Conservation (phyloP, 148 eudicot genomes). For the Silene uniflora region DNA sequence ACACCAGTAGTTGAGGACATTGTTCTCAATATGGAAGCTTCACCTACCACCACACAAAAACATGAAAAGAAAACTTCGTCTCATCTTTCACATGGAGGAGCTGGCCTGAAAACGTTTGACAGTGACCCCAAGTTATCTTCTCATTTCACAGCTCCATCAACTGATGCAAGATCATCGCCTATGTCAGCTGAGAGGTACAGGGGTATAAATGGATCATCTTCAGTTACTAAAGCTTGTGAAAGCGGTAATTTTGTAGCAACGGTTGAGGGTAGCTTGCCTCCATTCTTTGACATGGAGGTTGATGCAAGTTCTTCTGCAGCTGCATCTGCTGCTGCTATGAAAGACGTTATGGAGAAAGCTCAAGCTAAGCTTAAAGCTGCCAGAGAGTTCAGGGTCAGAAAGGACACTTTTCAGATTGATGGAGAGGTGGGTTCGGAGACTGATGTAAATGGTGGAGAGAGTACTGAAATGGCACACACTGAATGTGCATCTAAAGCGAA, state of each 20-base stretch:
- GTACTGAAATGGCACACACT: constrained; percentile 15
- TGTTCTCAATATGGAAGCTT: constrained; percentile 30
- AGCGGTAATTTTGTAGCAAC: constrained; percentile 40
- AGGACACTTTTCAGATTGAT: constrained; percentile 35
- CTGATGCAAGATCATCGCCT: constrained; percentile 44
- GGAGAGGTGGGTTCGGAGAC: constrained; percentile 28
- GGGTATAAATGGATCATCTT: constrained; percentile 22
- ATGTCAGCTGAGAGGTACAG: constrained; percentile 30
- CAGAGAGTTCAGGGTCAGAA: constrained; percentile 49
- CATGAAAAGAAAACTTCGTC: constrained; percentile 35
- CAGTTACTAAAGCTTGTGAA: constrained; percentile 41
- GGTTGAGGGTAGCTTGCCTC: constrained; percentile 37
- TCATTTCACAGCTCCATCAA: constrained; percentile 53
- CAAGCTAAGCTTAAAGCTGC: constrained; percentile 57
- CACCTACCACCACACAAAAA: constrained; percentile 32
- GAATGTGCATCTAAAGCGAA: constrained; percentile 27
- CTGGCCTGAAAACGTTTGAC: constrained; percentile 24
- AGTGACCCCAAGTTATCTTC: constrained; percentile 43
- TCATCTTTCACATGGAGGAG: constrained; percentile 24
- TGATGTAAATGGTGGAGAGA: constrained; percentile 32
- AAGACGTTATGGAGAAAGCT: constrained; percentile 67
- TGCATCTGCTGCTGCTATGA: constrained; percentile 53
- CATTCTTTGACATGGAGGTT: constrained; percentile 69
- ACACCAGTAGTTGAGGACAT: constrained; percentile 34
- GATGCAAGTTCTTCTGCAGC: constrained; percentile 45